Percentiles rank a stretch among this genome's conserved stretches.
These are phyloP conservation scores for Fraxinus sp. DNA, from an alignment of 305 asterid genomes.

Conservation along the genomic window DNA sequence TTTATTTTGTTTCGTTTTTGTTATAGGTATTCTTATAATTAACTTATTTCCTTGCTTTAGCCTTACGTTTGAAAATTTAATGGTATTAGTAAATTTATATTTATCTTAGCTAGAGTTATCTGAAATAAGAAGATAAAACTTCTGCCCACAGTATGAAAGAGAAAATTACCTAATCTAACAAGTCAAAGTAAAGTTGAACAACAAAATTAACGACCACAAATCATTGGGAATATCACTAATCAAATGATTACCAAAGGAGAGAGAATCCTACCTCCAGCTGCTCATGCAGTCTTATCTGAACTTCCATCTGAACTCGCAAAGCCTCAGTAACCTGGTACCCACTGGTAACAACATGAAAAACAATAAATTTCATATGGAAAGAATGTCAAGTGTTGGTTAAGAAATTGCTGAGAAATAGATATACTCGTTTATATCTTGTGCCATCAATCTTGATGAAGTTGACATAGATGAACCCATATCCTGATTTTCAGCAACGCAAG, in stretches of 20 bases:
- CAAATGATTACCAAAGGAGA: background rate
- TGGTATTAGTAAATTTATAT: background rate
- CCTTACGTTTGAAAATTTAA: background rate
- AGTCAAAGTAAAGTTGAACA: background rate
- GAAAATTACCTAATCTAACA: background rate
- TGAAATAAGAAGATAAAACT: background rate
- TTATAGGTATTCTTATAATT: background rate
- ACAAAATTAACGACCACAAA: background rate
- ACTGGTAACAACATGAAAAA: conserved; percentile 41
- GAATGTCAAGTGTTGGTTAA: background rate
- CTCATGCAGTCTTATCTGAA: conserved; percentile 78
- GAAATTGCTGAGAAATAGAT: conserved; percentile 4
- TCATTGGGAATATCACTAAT: background rate
- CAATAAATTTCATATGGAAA: background rate
- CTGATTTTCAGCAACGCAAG: conserved; percentile 75
- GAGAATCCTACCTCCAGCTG: conserved; percentile 68
- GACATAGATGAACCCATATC: conserved; percentile 81
- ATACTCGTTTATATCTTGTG: conserved; percentile 70
- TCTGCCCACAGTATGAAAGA: background rate
- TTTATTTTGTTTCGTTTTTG: background rate
- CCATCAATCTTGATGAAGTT: conserved; percentile 61
- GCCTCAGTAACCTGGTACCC: conserved; percentile 92
- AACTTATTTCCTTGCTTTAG: background rate
- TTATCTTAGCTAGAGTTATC: background rate
- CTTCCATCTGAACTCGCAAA: conserved; percentile 89